These are phyloP conservation scores for Trametes polyzona DNA, from an alignment of 1,284 basidiomycete genomes.

Conservation along the genomic window DNA sequence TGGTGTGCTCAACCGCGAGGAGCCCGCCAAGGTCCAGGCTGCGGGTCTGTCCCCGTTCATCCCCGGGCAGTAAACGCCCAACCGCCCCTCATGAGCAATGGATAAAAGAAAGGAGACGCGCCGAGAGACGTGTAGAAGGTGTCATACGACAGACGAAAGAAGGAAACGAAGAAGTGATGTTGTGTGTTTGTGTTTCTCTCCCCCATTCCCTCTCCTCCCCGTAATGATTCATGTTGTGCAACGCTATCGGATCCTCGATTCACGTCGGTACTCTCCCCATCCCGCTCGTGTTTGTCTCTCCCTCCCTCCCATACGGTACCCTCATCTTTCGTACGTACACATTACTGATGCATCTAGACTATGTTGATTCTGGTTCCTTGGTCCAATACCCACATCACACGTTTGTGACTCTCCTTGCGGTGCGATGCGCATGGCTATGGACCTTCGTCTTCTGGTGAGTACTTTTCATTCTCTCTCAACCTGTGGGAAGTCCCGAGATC, in stretches of 20 bases:
- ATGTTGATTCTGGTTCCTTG: constrained; percentile 18
- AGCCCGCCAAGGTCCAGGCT: constrained; percentile 76
- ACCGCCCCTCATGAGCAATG: no score
- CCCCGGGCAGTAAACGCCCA: constrained; percentile 20
- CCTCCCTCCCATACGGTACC: constrained; percentile 18
- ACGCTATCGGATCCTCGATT: constrained; percentile 18
- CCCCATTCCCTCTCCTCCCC: constrained; percentile 4
- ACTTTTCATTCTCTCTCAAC: no score
- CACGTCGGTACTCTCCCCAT: neutral
- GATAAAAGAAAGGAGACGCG: neutral
- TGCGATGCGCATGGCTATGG: no score
- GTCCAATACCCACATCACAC: constrained; percentile 12
- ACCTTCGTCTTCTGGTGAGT: no score
- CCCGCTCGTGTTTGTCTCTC: neutral
- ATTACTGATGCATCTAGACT: constrained; percentile 24
- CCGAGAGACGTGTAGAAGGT: constrained; percentile 2
- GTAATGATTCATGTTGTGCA: constrained; percentile 21
- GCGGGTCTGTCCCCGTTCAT: constrained; percentile 68
- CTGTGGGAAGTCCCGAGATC: no score
- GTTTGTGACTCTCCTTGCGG: neutral
- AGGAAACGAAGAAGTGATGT: constrained; percentile 8
- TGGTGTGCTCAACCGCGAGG: constrained; percentile 72
- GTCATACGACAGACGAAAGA: constrained; percentile 1
- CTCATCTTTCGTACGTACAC: constrained; percentile 8
- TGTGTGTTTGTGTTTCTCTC: constrained; percentile 14